phyloP scores from a whole-genome alignment of 306 rosid genomes.

The Lablab purpureus region DNA sequence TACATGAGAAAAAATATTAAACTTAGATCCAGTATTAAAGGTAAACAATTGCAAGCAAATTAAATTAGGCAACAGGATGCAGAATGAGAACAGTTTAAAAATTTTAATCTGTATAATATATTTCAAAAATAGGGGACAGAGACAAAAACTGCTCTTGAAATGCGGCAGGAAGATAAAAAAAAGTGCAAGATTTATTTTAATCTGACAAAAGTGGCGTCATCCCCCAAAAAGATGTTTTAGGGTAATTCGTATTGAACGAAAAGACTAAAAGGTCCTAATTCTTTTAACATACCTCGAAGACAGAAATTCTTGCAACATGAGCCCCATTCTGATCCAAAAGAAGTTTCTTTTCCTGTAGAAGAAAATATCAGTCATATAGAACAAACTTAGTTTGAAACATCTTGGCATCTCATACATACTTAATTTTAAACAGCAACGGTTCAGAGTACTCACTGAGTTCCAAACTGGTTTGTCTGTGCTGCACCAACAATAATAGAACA shows the following conservation, averaged over 20 bases:
- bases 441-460: conserved; percentile 84
- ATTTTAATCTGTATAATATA: background rate
- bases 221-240: background rate
- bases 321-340: conserved; percentile 85
- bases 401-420: background rate
- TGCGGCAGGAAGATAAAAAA: background rate
- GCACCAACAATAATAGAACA: conserved; percentile 56
- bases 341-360: conserved; percentile 83
- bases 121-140: background rate
- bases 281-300: conserved; percentile 74
- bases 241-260: conserved; percentile 36
- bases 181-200: background rate
- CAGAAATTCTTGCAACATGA: conserved; percentile 83
- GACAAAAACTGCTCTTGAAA: background rate
- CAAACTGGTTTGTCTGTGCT: conserved; percentile 88
- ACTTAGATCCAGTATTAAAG: conserved; percentile 37
- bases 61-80: background rate
- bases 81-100: background rate
- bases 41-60: background rate
- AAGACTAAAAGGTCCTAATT: conserved; percentile 31
- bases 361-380: conserved; percentile 32
- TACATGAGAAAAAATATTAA: conserved; percentile 52
- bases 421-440: background rate
- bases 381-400: background rate
- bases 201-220: conserved; percentile 16